Evolutionary conservation across 257 asterid genomes (phyloP).

Genomic region (Capsicum rhomboideum): DNA sequence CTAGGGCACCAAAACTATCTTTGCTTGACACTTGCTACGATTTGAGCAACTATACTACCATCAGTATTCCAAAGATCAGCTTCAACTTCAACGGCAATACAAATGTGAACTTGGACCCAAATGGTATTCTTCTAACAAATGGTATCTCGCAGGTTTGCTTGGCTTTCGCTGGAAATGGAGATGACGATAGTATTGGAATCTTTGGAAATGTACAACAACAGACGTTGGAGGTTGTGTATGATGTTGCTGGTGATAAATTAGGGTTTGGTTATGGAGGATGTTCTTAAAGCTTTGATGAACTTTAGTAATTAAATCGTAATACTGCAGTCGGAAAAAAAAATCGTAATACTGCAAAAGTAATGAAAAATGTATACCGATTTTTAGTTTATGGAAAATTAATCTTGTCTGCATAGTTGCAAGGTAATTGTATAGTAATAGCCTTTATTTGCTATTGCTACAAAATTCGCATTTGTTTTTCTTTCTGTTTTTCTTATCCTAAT

Average conservation of each 20-base stretch:
- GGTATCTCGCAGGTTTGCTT: conserved; percentile 30
- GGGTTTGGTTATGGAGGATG: conserved; percentile 67
- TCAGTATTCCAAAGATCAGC: conserved; percentile 37
- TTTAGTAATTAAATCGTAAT: no score
- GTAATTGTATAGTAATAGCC: background rate
- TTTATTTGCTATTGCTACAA: background rate
- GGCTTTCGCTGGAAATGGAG: conserved; percentile 51
- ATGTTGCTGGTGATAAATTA: conserved; percentile 57
- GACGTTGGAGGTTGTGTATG: conserved; percentile 57
- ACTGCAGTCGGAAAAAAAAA: no score
- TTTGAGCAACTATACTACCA: conserved; percentile 19
- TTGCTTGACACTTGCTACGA: conserved; percentile 68
- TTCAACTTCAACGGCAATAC: conserved; percentile 43
- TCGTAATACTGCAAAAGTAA: background rate
- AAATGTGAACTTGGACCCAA: conserved; percentile 23
- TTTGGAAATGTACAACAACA: conserved; percentile 66
- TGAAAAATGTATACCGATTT: background rate
- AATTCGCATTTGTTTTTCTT: background rate
- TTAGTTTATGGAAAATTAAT: background rate
- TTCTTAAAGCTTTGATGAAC: background rate
- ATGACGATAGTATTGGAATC: conserved; percentile 25
- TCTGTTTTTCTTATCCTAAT: no score
- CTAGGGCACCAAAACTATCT: conserved; percentile 35
- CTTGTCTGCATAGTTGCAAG: background rate
- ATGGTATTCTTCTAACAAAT: conserved; percentile 21